Evolutionary conservation across 129 eudicot species (phyloP), one percentile per base, ranked within the genome.

Genomic region (Pseudognaphalium luteoalbum): DNA sequence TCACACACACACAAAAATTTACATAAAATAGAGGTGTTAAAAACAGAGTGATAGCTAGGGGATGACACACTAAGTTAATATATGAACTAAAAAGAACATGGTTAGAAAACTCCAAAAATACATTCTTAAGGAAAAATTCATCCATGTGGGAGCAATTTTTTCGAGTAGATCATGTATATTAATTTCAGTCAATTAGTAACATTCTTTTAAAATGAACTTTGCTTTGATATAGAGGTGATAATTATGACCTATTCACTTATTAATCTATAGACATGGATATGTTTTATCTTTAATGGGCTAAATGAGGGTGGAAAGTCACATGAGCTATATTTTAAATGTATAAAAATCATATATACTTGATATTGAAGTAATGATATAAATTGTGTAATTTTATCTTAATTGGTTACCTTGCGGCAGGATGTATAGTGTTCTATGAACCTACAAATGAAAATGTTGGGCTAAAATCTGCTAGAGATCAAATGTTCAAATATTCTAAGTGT

Each of bases 81-180:
- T 25, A 25, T 25, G 28, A 25, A 25, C 28, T 25, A 25, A 25
- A 25, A 25, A 25, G 28, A 25, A 25, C 28, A 25, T 25, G 28
- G 28, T 25, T 25, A 25, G 28, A 25, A 25, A 25, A 25, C 28
- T 25, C 28, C 28, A 25, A 25, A 25, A 25, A 25, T 25, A 25
- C 93, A 88, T 86, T 83, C 85, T 88, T 79, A 88, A 62, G 39
- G 93, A 88, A 51, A 88, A 84, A 77, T 88, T 88, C 93, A 88
- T 88, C 93, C 93, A 88, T 29, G 90, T 88, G 32, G 93, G 90
- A 28, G 88, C 90, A 34, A 88, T 86, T 78, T 86, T 84, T 68
- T 85, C 90, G 25, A 88, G 86, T 69, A 84, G 17, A 76, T 86
- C 88, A 90, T 88, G 82, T 3, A 74, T 50, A 60, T 58, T 57